Evolutionary conservation across 352 stramenopile genomes (phyloP), one percentile per base, ranked within the genome.

Genomic region (Phytophthora vignae): DNA sequence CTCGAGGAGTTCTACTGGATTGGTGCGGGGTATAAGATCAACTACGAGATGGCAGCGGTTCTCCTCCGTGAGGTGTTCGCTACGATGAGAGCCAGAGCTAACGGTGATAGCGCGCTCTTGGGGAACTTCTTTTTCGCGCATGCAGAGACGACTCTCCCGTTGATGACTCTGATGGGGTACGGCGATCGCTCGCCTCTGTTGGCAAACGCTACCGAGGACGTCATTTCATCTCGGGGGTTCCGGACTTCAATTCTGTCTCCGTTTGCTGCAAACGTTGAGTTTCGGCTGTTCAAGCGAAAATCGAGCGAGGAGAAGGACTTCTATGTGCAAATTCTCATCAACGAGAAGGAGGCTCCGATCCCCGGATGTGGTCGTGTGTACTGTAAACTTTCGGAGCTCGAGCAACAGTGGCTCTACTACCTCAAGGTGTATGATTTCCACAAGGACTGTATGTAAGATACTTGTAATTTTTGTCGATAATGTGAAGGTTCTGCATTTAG

Each of bases 51-150:
- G 67, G 65, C 83, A 2, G 52, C 77, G 1, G 56, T 84, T 9
- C 62, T 90, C 0, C 55, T 90, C 1, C 67, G 67, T 4, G 60
- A 85, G 27, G 65, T 89, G 3, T 78, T 81, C 22, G 9, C 22
- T 15, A 76, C 54, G 21, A 87, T 90, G 61, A 27, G 33, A 42
- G 62, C 44, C 7, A 60, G 27, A 38, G 31, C 36, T 1, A 55
- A 40, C 4, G 68, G 60, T 0, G 53, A 36, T 10, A 78, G 19
- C 8, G 29, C 31, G 0, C 52, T 78, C 8, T 48, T 57, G 21
- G 83, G 81, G 1, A 78, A 74, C 36, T 87, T 90, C 50, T 78
- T 72, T 58, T 88, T 90, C 33, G 81, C 81, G 0, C 83, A 90
- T 60, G 83, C 83, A 14, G 83, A 90, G 63, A 90, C 83, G 7